Base-by-base conservation (phyloP, 306 rosid species). In the Begonia loranthoides region DNA sequence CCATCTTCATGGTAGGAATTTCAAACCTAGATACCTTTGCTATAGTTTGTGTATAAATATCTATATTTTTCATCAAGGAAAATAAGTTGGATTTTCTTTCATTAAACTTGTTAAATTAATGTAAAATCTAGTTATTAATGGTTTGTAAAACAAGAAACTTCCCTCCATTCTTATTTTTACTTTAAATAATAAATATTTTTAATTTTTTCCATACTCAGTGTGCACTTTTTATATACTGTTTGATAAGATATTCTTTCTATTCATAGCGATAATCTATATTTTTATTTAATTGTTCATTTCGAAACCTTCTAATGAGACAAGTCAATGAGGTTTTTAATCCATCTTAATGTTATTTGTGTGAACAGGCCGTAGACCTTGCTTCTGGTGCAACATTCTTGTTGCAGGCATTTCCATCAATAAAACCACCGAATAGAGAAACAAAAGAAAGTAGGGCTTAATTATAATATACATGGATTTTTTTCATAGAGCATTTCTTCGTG, bases 331-430 rank as follows among this genome's bases (percentile, higher is more conserved):
- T 47, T 56, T 74, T 69, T 34, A 41, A 15, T 22, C 54, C 60
- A 49, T 55, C 17, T 34, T 52, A 15, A 14, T 15, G 13, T 36
- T 8, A 54, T 52, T 61, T 19, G 12, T 68, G 33, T 72, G 54
- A 63, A 56, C 71, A 90, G 97, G 97, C 95, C 17, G 53, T 76
- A 56, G 87, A 80, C 72, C 81, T 90, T 74, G 94, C 97, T 72
- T 74, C 83, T 52, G 79, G 82, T 55, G 61, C 81, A 55, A 85
- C 95, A 17, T 74, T 59, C 66, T 78, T 90, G 70, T 75, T 90
- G 73, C 95, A 80, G 69, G 63, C 77, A 5, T 90, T 79, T 70
- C 97, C 94, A 34, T 75, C 95, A 28, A 49, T 76, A 34, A 80
- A 78, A 62, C 66, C 80, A 61, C 62, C 76, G 41, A 59, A 50